Evolutionary conservation across 345 rosid species (phyloP), one percentile per base, ranked within the genome.

Genomic region (Euphorbia pulcherrima): DNA sequence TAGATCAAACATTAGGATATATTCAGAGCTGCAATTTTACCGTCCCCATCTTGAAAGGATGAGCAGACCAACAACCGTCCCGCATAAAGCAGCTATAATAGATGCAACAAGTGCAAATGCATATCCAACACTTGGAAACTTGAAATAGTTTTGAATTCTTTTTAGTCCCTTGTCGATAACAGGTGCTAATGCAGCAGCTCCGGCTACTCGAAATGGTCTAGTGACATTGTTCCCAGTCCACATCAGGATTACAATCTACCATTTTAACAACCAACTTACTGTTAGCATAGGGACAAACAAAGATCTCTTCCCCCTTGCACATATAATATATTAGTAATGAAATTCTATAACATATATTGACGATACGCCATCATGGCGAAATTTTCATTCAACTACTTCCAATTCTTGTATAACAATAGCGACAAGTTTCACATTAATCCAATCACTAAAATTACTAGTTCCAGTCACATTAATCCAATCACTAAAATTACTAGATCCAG

Each of bases 181-280:
- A 8, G 84, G 80, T 40, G 78, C 79, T 54, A 78, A 33, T 0
- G 83, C 83, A 13, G 84, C 83, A 1, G 78, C 80, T 72, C 81
- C 87, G 28, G 81, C 80, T 0, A 77, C 82, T 16, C 83, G 72
- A 64, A 83, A 67, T 72, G 87, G 83, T 64, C 81, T 72, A 6
- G 74, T 81, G 27, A 81, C 33, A 21, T 80, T 74, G 71, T 81
- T 83, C 47, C 83, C 83, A 0, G 77, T 72, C 84, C 83, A 81
- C 84, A 76, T 78, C 70, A 83, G 60, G 35, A 83, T 74, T 5
- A 74, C 75, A 65, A 80, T 78, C 80, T 83, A 79, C 50, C 30
- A 65, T 30, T 65, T 37, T 39, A 24, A 35, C 29, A 48, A 17
- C 7, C 37, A 33, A 7, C 37, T 33, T 33, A 7, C 37, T 33